Evolutionary conservation across 2,329 filamentous ascomycete species (phyloP).

Genomic region (Penicillium sp.): DNA sequence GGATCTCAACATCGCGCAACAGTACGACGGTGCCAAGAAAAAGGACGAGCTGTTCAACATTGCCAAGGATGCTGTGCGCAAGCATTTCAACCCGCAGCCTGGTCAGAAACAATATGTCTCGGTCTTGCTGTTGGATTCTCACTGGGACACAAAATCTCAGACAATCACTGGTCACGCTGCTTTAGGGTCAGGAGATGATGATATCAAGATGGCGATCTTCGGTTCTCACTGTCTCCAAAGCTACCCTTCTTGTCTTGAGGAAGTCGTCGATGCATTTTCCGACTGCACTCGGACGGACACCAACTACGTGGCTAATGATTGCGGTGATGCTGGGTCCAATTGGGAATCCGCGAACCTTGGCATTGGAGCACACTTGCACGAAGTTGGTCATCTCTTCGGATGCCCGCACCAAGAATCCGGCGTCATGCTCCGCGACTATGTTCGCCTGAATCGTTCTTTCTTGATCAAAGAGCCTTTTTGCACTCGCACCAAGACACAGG

Average conservation of each 20-base stretch:
- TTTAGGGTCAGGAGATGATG: conserved; percentile 71
- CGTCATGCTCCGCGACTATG: conserved; percentile 90
- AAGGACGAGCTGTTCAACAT: conserved; percentile 76
- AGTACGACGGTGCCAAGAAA: conserved; percentile 68
- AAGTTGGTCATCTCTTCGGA: conserved; percentile 86
- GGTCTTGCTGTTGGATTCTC: conserved; percentile 80
- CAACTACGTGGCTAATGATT: conserved; percentile 78
- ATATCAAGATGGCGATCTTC: conserved; percentile 82
- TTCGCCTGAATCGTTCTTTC: conserved; percentile 81
- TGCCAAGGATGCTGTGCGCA: conserved; percentile 73
- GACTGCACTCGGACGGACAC: conserved; percentile 90
- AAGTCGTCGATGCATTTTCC: conserved; percentile 83
- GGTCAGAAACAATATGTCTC: conserved; percentile 89
- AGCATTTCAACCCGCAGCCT: conserved; percentile 71
- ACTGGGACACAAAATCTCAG: conserved; percentile 75
- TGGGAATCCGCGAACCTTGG: conserved; percentile 97
- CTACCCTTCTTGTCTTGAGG: conserved; percentile 85
- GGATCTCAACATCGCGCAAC: conserved; percentile 75
- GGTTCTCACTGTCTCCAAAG: conserved; percentile 90
- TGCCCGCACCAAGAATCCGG: conserved; percentile 87
- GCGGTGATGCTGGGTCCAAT: conserved; percentile 80
- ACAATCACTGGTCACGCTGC: conserved; percentile 80
- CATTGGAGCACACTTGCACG: conserved; percentile 89
- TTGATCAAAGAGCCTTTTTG: conserved; percentile 79
- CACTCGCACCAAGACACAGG: conserved; percentile 81